Percentiles rank a stretch among this genome's conserved stretches.
phyloP scores from a whole-genome alignment of 2,329 filamentous ascomycete species.

The Fusarium luffae region DNA sequence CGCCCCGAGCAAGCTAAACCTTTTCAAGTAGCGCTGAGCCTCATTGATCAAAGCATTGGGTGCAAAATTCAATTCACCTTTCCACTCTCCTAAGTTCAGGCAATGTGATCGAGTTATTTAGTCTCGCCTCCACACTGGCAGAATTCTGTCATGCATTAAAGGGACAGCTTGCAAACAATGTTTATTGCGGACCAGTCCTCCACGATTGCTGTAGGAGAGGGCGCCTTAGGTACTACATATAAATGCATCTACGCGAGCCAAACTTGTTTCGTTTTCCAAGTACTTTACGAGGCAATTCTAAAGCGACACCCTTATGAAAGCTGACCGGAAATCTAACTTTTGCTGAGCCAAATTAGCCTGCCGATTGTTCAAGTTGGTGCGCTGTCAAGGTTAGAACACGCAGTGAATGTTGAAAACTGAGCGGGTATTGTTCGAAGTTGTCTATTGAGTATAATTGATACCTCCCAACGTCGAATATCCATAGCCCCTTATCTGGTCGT shows the following conservation, averaged over 20 bases:
- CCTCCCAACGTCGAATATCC: not conserved
- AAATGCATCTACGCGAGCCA: not conserved
- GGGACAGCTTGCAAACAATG: slow-evolving; percentile 21
- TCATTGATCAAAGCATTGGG: not conserved
- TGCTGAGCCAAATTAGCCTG: not conserved
- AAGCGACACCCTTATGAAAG: not conserved
- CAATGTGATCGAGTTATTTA: not conserved
- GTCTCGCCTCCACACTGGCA: no score
- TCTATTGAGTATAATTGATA: slow-evolving; percentile 11
- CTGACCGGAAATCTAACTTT: not conserved
- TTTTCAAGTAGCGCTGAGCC: slow-evolving; percentile 25
- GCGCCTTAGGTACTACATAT: not conserved
- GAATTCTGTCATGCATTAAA: slow-evolving; percentile 4
- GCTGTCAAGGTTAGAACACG: not conserved
- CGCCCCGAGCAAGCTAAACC: slow-evolving; percentile 27
- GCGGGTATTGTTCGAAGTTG: not conserved
- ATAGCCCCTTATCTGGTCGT: slow-evolving; percentile 6
- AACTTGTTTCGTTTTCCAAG: not conserved
- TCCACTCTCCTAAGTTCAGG: not conserved
- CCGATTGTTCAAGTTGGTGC: not conserved
- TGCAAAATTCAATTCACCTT: not conserved
- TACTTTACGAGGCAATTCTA: not conserved
- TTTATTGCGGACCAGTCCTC: not conserved
- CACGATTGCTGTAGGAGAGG: not conserved
- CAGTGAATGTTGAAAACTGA: not conserved